Base-by-base conservation (phyloP, 2,329 filamentous ascomycete genomes). In the Alternaria solani region DNA sequence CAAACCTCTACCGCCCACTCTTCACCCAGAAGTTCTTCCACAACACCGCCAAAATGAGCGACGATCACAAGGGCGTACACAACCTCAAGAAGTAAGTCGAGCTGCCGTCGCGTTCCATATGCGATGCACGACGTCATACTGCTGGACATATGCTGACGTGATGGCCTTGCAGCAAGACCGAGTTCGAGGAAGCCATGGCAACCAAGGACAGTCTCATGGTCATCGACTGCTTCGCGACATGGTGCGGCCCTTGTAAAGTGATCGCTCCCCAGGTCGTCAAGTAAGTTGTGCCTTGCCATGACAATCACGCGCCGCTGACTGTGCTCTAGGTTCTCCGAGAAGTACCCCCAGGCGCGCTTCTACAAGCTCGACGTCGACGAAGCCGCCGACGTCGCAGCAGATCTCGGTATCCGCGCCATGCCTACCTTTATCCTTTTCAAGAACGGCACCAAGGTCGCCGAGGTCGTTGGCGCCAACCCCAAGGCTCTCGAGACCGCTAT, bases 201-300 rank as follows among this genome's bases (percentile, higher is more conserved):
- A 73, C 82, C 52, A 70, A 83, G 56, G 80, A 88, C 74, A 84
- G 84, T 54, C 79, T 91, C 66, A 86, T 96, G 70, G 82, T 97
- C 62, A 83, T 98, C 74, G 94, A 98, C 84, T 93, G 88, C 83
- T 93, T 91, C 80, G 94, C 94, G 57, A 88, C 84, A 64, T 97
- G 94, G 94, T 98, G 94, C 84, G 93, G 93, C 62, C 94, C 94
- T 62, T 98, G 94, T 90, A 97, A 94, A 85, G 86, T 89, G 72
- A 95, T 97, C 73, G 88, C 93, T 18, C 94, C 94, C 61, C 80
- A 88, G 64, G 83, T 97, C 59, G 85, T 85, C 70, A 85, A 89
- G 86, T 90, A 81, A 77, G 87, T 68, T 57, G 12, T 4, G 12
- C 34, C 18, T 5, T 30, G 18, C 44, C 38, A 55, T 14, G 26